Base-by-base conservation (phyloP, 768 basidiomycete genomes). In the Mycena vulgaris region DNA sequence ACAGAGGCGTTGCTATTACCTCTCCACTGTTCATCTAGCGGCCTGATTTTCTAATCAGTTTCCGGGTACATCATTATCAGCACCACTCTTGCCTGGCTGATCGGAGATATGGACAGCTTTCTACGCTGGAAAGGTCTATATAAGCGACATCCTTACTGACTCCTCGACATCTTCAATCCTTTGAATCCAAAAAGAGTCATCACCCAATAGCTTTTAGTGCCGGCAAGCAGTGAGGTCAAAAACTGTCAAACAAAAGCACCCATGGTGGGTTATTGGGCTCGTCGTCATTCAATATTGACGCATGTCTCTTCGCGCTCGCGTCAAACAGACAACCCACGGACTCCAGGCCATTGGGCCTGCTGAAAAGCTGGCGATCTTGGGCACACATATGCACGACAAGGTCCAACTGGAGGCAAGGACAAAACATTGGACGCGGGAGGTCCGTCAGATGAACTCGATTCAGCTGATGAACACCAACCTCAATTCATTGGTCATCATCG, bases 51-150 rank as follows among this genome's bases (percentile, higher is more conserved):
- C 42, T 52, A n/a, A 58, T 69, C 63, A 62, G 61, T 51, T 47
- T 61, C 53, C 47, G 52, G 39, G n/a, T n/a, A n/a, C n/a, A n/a
- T n/a, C n/a, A n/a, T n/a, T n/a, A n/a, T n/a, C n/a, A n/a, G n/a
- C n/a, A 63, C n/a, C 28, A 48, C n/a, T 17, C 40, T 53, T 53
- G 40, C n/a, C n/a, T n/a, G 35, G 61, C 58, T 67, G 57, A 67
- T 71, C 64, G 69, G 69, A 55, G 51, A 27, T 68, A 66, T 53
- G 69, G 40, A 66, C 69, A 71, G 69, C 64, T 56, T 71, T 62
- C 30, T 28, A 19, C 28, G n/a, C n/a, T n/a, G 62, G 31, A 39
- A 56, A 57, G 45, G 40, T 47, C 27, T 71, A 63, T 71, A 59
- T n/a, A 71, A 66, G 35, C 49, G 49, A 35, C 39, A 9, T 23